Evolutionary conservation across 1,284 basidiomycete genomes (phyloP).

Genomic region (Hortiboletus rubellus): DNA sequence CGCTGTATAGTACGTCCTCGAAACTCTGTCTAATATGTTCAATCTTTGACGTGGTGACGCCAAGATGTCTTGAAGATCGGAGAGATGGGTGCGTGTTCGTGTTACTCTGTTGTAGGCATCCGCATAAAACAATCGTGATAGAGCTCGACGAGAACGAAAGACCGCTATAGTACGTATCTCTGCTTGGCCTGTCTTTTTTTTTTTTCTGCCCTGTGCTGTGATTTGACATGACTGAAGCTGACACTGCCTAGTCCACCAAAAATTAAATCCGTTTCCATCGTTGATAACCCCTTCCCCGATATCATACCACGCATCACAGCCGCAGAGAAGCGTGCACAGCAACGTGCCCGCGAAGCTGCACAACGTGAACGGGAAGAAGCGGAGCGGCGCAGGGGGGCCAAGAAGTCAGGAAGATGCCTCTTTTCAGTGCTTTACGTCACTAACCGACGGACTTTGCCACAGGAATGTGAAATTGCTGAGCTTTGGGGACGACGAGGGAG

Average conservation of each 20-base stretch:
- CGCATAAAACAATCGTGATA: slow-evolving; percentile 27
- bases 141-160: slow-evolving; percentile 83
- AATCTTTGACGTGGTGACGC: slow-evolving; percentile 1
- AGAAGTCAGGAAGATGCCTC: slow-evolving; percentile 60
- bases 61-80: slow-evolving; percentile 88
- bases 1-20: slow-evolving; percentile 74
- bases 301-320: slow-evolving; percentile 97
- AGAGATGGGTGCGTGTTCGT: slow-evolving; percentile 62
- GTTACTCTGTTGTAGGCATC: not conserved
- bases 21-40: not conserved
- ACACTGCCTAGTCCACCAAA: slow-evolving; percentile 73
- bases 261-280: slow-evolving; percentile 78
- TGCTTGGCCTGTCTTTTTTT: not conserved
- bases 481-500: slow-evolving; percentile 81
- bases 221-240: slow-evolving; percentile 5
- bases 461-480: slow-evolving; percentile 88
- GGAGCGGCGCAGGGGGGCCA: slow-evolving; percentile 70
- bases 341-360: slow-evolving; percentile 71
- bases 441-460: not conserved
- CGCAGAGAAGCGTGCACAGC: slow-evolving; percentile 82
- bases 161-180: slow-evolving; percentile 75
- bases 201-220: not conserved
- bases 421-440: not conserved
- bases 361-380: slow-evolving; percentile 78
- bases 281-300: slow-evolving; percentile 94